Evolutionary conservation across 2,329 filamentous ascomycete species (phyloP), one percentile per base, ranked within the genome.

Genomic region (Microascus cirrosus): DNA sequence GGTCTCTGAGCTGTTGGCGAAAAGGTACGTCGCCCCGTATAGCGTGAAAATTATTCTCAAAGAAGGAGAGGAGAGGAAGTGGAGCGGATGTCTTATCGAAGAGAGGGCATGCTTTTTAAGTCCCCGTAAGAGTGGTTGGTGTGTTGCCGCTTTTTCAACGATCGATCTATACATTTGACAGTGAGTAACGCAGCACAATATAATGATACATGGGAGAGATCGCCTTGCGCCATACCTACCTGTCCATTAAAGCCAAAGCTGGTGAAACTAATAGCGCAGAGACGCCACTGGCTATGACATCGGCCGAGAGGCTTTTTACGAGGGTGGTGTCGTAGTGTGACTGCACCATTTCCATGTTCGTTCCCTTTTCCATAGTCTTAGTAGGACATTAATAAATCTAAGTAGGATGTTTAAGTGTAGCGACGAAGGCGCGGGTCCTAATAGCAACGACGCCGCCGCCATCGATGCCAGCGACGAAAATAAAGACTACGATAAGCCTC

Each of bases 21-120:
- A 65, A 11, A 63, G 61, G 53, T 69, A 69, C 0, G 67, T 69
- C 11, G 62, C 64, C 1, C 65, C 66, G 6, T 69, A 69, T 1
- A 69, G 56, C 18, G 61, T 61, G 66, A 67, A 69, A 18, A 68
- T 63, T 3, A 69, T 62, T 12, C 63, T 63, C 1, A 69, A 65
- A 1, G 67, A 62, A 7, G 59, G 61, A 3, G 62, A 58, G 8
- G 64, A 61, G 20, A 68, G 57, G 56, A 69, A 68, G 13, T 60
- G 57, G 0, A 61, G 60, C 11, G 67, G 66, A 22, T 61, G 57
- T 11, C 61, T 60, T 2, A 68, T 22, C 8, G 60, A 55, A 48
- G 55, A 54, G 7, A 28, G 2, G 12, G 48, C 12, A 24, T 51
- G 22, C 56, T 34, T 50, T 60, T 34, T 24, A 28, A 61, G 56